Conservation (phyloP, 306 rosid genomes). For the Astragalus membranaceus region DNA sequence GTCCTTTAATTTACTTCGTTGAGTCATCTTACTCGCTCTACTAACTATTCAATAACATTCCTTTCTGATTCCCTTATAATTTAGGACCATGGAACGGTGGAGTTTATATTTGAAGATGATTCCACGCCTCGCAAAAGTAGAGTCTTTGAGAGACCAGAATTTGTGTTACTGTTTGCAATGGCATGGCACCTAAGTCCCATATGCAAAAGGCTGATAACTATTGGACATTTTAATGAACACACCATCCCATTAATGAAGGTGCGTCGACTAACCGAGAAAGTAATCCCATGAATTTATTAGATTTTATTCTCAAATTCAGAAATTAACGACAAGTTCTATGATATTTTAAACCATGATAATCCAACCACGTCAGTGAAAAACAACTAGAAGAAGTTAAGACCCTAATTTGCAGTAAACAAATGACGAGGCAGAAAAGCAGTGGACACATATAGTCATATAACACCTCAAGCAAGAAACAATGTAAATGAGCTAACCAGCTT, state of each 20-base stretch:
- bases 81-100: background rate
- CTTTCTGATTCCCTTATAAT: background rate
- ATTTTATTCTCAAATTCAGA: background rate
- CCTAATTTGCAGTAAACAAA: background rate
- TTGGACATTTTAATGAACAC: background rate
- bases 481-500: constrained; percentile 72
- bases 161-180: background rate
- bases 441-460: background rate
- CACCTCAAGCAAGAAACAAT: constrained; percentile 2
- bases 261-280: background rate
- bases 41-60: background rate
- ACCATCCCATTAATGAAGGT: background rate
- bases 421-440: background rate
- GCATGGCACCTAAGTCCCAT: background rate
- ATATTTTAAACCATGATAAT: background rate
- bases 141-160: background rate
- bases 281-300: background rate
- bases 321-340: background rate
- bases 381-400: background rate
- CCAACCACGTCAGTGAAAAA: background rate
- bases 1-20: background rate
- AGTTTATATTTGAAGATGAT: too few relatives aligned
- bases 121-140: too few relatives aligned
- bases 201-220: background rate
- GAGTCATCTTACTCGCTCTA: background rate